phyloP scores from a whole-genome alignment of 441 rosid species.

The Populus trichocarpa region DNA sequence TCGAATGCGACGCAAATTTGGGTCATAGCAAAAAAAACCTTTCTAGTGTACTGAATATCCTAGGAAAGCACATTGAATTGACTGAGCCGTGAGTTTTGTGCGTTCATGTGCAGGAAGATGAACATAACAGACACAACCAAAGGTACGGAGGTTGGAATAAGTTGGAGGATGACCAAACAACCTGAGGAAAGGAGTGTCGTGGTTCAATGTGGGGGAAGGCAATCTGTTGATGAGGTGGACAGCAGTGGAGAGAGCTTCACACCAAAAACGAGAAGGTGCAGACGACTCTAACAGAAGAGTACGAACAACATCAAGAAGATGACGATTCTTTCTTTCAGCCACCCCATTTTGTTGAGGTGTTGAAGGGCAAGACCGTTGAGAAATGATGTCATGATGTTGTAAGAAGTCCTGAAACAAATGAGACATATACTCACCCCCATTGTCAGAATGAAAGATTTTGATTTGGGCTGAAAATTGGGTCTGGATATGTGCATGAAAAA shows the following conservation, averaged over 20 bases:
- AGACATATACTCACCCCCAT: no score
- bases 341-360: background rate
- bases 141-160: background rate
- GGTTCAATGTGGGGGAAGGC: background rate
- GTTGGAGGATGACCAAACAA: background rate
- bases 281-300: background rate
- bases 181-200: background rate
- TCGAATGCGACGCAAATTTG: no score
- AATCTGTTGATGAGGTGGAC: background rate
- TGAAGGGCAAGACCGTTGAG: background rate
- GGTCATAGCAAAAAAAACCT: no score
- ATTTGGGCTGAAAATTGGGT: no score
- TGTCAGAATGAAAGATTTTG: no score
- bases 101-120: background rate
- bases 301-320: background rate
- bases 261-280: background rate
- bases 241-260: background rate
- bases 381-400: background rate
- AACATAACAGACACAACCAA: background rate
- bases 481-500: no score
- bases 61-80: background rate
- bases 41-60: background rate
- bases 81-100: background rate
- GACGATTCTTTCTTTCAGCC: background rate
- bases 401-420: background rate